Percentiles rank a stretch among this genome's conserved stretches.
These are phyloP conservation scores for Hymenoscyphus repandus DNA, from an alignment of 2,329 filamentous ascomycete genomes.

Conservation along the genomic window DNA sequence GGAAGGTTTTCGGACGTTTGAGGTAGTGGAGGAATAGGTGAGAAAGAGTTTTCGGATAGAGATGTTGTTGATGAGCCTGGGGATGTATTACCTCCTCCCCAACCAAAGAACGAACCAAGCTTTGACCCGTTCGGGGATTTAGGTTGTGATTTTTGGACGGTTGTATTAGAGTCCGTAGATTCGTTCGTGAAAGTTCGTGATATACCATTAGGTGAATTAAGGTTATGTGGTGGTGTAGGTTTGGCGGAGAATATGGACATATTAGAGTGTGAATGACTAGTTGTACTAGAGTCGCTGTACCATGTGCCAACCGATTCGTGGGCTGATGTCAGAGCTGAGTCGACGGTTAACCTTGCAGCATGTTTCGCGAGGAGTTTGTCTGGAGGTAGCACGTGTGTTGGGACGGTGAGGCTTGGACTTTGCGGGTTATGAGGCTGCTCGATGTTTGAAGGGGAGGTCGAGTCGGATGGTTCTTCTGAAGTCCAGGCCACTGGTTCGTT, in stretches of 20 bases:
- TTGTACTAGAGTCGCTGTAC: constrained; percentile 26
- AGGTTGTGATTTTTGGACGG: constrained; percentile 31
- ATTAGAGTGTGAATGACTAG: constrained; percentile 24
- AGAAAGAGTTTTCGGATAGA: constrained; percentile 53
- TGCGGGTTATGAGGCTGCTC: constrained; percentile 12
- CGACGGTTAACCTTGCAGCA: constrained; percentile 29
- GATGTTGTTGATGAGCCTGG: constrained; percentile 56
- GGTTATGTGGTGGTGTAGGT: constrained; percentile 28
- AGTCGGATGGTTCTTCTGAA: constrained; percentile 13
- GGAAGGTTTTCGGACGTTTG: constrained; percentile 35
- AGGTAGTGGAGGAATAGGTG: constrained; percentile 50
- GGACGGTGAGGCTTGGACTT: constrained; percentile 23
- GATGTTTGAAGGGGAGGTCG: constrained; percentile 7
- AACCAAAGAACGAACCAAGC: constrained; percentile 63
- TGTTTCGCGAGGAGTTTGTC: constrained; percentile 21
- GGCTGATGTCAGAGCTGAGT: constrained; percentile 25
- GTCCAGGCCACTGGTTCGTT: constrained; percentile 24
- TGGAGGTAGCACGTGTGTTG: constrained; percentile 15
- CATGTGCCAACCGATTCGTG: constrained; percentile 27
- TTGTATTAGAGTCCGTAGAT: constrained; percentile 24
- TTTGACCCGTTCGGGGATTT: constrained; percentile 46
- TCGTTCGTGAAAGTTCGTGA: constrained; percentile 25
- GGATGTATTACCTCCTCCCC: constrained; percentile 48
- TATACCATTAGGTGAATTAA: constrained; percentile 19
- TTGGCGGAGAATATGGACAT: constrained; percentile 33